Evolutionary conservation across 257 asterid genomes (phyloP).

Genomic region (Cinchona pubescens): DNA sequence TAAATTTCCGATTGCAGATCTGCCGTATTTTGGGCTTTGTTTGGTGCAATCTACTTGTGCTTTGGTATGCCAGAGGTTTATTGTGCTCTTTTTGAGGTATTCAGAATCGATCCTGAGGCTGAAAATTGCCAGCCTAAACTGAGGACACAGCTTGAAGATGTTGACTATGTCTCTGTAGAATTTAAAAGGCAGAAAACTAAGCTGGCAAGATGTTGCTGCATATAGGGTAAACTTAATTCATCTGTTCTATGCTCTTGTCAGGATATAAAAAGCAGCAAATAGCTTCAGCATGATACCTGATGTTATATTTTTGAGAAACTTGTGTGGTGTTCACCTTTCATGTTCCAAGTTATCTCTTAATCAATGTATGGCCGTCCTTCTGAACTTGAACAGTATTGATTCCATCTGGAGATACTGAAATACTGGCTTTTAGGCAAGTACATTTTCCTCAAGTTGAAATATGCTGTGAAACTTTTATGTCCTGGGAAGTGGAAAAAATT

Average conservation of each 20-base stretch:
- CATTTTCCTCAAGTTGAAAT: no score
- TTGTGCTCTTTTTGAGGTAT: constrained; percentile 93
- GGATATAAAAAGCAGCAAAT: neutral
- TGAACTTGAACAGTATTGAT: neutral
- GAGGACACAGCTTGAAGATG: constrained; percentile 95
- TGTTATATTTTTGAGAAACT: neutral
- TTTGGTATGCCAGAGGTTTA: constrained; percentile 98
- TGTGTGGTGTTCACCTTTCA: neutral
- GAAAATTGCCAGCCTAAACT: constrained; percentile 94
- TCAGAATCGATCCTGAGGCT: constrained; percentile 93
- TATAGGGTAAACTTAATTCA: constrained; percentile 54
- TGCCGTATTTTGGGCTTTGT: constrained; percentile 96
- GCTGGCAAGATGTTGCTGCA: constrained; percentile 93
- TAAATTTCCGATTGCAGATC: constrained; percentile 50
- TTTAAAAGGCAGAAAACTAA: constrained; percentile 72
- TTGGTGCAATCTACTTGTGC: constrained; percentile 96
- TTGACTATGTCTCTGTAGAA: constrained; percentile 88
- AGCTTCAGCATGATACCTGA: neutral
- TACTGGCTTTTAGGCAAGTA: neutral
- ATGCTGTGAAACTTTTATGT: neutral
- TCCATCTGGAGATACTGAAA: neutral
- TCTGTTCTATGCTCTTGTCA: neutral
- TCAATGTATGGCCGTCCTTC: neutral
- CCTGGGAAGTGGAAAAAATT: neutral
- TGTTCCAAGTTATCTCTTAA: constrained; percentile 1